Conservation (phyloP, 768 basidiomycete species). For the Naematelia encephala region DNA sequence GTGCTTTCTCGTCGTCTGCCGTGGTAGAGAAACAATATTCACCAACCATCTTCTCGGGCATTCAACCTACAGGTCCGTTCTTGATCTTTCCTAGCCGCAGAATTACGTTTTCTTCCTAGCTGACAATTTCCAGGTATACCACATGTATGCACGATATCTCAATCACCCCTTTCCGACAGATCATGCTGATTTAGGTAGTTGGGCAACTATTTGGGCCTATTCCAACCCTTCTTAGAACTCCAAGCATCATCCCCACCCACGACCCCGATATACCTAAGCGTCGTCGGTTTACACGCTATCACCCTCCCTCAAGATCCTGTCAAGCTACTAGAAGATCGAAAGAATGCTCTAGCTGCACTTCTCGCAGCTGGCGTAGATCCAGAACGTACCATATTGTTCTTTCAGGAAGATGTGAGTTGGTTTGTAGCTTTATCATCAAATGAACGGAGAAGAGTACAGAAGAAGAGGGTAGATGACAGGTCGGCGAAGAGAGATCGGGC, state of each 20-base stretch:
- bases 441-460: neutral
- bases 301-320: constrained; percentile 83
- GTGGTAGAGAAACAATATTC: neutral
- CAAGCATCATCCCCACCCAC: constrained; percentile 58
- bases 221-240: constrained; percentile 18
- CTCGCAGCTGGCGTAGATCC: constrained; percentile 84
- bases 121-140: constrained; percentile 57
- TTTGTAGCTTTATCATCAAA: neutral
- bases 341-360: constrained; percentile 75
- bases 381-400: constrained; percentile 68
- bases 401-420: constrained; percentile 76
- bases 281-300: constrained; percentile 92
- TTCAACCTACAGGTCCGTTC: constrained; percentile 76
- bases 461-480: neutral
- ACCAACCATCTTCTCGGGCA: constrained; percentile 70
- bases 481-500: too few species aligned
- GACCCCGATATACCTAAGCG: constrained; percentile 67
- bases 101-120: neutral
- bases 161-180: too few species aligned
- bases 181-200: too few species aligned
- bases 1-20: neutral
- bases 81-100: too few species aligned
- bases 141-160: constrained; percentile 69
- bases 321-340: constrained; percentile 61
- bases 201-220: constrained; percentile 79